These are phyloP conservation scores for Fonsecaea multimorphosa DNA, from an alignment of 2,329 filamentous ascomycete genomes.

Conservation along the genomic window DNA sequence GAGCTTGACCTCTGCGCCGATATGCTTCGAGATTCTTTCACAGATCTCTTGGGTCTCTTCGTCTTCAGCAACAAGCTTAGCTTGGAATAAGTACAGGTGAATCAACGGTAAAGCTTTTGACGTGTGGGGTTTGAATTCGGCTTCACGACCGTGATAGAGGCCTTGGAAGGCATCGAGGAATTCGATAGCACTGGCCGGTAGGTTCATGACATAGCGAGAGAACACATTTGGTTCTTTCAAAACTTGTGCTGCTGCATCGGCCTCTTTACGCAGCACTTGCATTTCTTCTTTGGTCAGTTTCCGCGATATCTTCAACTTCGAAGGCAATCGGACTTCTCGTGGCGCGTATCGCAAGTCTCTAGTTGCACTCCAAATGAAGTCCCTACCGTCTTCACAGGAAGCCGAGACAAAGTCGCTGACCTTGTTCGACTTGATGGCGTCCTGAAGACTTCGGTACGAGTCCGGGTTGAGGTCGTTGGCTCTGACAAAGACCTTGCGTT, in stretches of 20 bases:
- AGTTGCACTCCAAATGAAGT: constrained; percentile 76
- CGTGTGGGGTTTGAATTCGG: constrained; percentile 68
- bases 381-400: constrained; percentile 80
- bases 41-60: constrained; percentile 67
- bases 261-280: constrained; percentile 32
- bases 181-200: constrained; percentile 84
- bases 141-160: constrained; percentile 74
- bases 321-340: constrained; percentile 59
- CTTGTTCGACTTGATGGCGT: constrained; percentile 79
- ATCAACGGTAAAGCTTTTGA: constrained; percentile 73
- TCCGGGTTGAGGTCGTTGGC: constrained; percentile 97
- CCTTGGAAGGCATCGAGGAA: constrained; percentile 82
- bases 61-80: constrained; percentile 76
- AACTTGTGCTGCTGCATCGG: constrained; percentile 39
- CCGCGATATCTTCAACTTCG: constrained; percentile 48
- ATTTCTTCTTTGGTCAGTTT: constrained; percentile 43
- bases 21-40: constrained; percentile 66
- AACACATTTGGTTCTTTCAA: constrained; percentile 72
- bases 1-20: constrained; percentile 64
- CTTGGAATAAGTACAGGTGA: constrained; percentile 93
- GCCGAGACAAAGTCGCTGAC: constrained; percentile 75
- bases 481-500: constrained; percentile 89
- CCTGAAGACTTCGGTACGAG: constrained; percentile 73
- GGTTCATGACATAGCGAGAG: constrained; percentile 97
- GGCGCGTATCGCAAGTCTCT: constrained; percentile 59